Base-by-base conservation (phyloP, 208 protist genomes). In the Trypanosomatidae sp. region DNA sequence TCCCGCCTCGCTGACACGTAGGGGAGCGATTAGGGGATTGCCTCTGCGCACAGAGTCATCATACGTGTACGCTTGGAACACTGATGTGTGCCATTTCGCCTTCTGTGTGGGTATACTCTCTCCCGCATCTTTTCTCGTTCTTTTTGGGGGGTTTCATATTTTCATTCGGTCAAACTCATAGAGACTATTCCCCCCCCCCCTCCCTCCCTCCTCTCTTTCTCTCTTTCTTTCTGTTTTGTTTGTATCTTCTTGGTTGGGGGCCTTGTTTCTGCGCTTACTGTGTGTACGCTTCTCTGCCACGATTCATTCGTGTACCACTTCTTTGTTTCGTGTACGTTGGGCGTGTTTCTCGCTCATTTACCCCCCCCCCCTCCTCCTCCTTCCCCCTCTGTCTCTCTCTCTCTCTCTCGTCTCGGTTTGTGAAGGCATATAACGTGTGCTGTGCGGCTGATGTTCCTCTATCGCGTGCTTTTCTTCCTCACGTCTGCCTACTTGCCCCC, bases 81-180 rank as follows among this genome's bases (percentile, higher is more conserved):
- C 60, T 47, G 36, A 46, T 19, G 10, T 71, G n/a, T 77, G 52
- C 13, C 22, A 30, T 10, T 10, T 12, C 36, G 36, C 33, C 53
- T 64, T 79, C 69, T 70, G 60, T 59, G 50, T 55, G 22, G 22
- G 50, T 55, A n/a, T n/a, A 55, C 6, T 55, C 9, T 52, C 56
- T 74, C 65, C 30, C 22, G 22, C 28, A n/a, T 69, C 6, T 41
- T 74, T 41, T 74, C 64, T 56, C 52, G n/a, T 17, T 22, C 15
- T 62, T 46, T 58, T 69, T 55, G 10, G 52, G n/a, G n/a, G 22
- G 6, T 65, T 19, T 65, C n/a, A 12, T n/a, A 30, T 25, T 41
- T 64, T 41, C 50, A 13, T n/a, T 15, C 50, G 22, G 50, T 12
- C 22, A 55, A 55, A 55, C 25, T 12, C 50, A 55, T 55, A 55